Evolutionary conservation across 768 basidiomycete genomes (phyloP).

Genomic region (Serendipita sp.): DNA sequence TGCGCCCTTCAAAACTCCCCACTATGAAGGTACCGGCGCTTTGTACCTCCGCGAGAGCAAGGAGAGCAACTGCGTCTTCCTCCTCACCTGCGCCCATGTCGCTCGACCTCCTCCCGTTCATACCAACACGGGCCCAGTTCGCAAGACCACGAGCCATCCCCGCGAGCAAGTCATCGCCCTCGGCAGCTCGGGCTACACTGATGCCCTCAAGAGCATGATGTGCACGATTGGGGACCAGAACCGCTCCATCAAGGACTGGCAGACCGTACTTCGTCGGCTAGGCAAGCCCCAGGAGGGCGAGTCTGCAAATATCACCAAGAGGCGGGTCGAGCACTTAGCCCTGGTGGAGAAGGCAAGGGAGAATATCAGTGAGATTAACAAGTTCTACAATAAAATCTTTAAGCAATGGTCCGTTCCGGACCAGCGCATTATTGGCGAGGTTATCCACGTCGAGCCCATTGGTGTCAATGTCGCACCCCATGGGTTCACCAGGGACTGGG

Average conservation of each 20-base stretch:
- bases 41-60: constrained; percentile 20
- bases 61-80: constrained; percentile 19
- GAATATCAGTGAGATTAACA: not conserved
- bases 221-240: not conserved
- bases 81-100: constrained; percentile 20
- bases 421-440: constrained; percentile 18
- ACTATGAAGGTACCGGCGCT: constrained; percentile 24
- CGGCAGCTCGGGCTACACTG: constrained; percentile 10
- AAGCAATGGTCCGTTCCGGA: constrained; percentile 14
- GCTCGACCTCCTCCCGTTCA: constrained; percentile 17
- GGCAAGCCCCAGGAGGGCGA: not conserved
- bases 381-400: constrained; percentile 14
- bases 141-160: constrained; percentile 11
- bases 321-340: not conserved
- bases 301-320: not conserved
- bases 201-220: constrained; percentile 13
- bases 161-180: constrained; percentile 6
- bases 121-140: constrained; percentile 9
- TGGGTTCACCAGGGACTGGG: constrained; percentile 16
- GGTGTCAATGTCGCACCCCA: constrained; percentile 9
- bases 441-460: constrained; percentile 18
- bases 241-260: constrained; percentile 10
- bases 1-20: constrained; percentile 14
- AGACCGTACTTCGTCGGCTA: constrained; percentile 10
- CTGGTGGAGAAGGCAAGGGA: not conserved